Conservation (phyloP, 1,139 yeast genomes). For the Yamadazyma sp. region DNA sequence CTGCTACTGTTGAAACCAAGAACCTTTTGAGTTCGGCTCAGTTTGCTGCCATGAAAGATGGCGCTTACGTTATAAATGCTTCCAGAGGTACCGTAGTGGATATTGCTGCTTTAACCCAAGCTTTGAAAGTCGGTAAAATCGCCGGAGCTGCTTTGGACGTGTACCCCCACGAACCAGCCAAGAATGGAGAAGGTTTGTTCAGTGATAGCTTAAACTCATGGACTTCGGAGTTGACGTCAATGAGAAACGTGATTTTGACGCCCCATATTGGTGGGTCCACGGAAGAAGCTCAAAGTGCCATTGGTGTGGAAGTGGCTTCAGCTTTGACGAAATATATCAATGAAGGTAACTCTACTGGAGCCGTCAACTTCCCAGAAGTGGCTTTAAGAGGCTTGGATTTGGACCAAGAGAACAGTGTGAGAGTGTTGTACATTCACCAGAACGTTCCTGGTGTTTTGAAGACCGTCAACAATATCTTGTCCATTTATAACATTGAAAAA, state of each 20-base stretch:
- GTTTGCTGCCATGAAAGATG: constrained; percentile 94
- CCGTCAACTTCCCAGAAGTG: constrained; percentile 99
- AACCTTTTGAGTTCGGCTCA: constrained; percentile 88
- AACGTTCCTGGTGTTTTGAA: constrained; percentile 99
- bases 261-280: constrained; percentile 99
- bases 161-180: constrained; percentile 96
- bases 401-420: constrained; percentile 85
- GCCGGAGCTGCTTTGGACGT: constrained; percentile 99
- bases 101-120: constrained; percentile 88
- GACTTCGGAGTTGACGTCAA: constrained; percentile 77
- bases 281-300: constrained; percentile 97
- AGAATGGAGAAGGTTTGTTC: constrained; percentile 86
- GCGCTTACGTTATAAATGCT: constrained; percentile 91
- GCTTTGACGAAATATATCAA: constrained; percentile 88
- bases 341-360: constrained; percentile 95
- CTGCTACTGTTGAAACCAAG: constrained; percentile 90
- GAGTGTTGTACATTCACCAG: constrained; percentile 94
- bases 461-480: constrained; percentile 93
- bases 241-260: constrained; percentile 87
- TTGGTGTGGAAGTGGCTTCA: constrained; percentile 91
- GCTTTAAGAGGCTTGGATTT: constrained; percentile 83
- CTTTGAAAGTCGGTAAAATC: constrained; percentile 88
- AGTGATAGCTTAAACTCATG: constrained; percentile 71
- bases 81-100: constrained; percentile 98
- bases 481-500: constrained; percentile 94